These are phyloP conservation scores for Codiaeum variegatum DNA, from an alignment of 441 rosid genomes.

Conservation along the genomic window DNA sequence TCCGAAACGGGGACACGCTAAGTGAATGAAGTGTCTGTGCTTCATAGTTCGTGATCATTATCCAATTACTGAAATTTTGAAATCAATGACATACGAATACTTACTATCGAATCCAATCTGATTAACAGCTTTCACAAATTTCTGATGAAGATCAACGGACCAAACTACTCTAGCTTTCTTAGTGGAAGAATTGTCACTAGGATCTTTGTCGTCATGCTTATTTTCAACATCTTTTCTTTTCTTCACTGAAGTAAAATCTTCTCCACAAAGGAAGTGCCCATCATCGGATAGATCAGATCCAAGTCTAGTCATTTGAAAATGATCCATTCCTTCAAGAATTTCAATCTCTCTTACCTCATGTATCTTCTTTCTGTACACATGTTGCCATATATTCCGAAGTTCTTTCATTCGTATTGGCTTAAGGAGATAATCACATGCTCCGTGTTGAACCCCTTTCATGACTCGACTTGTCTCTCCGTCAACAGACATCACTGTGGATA, in stretches of 20 bases:
- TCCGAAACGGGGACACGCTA: too few relatives aligned
- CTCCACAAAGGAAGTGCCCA: constrained; percentile 23
- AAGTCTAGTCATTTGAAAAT: constrained; percentile 30
- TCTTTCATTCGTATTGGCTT: constrained; percentile 63
- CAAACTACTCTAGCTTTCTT: constrained; percentile 67
- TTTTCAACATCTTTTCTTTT: constrained; percentile 25
- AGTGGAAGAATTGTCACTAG: constrained; percentile 19
- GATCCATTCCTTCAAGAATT: constrained; percentile 24
- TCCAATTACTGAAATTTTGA: constrained; percentile 14
- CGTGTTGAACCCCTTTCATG: constrained; percentile 47
- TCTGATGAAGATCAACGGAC: constrained; percentile 61
- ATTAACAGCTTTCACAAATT: constrained; percentile 63
- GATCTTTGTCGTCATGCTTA: constrained; percentile 22
- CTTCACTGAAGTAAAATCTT: constrained; percentile 14
- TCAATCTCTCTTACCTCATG: constrained; percentile 37
- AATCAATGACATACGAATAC: constrained; percentile 24
- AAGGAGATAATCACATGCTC: constrained; percentile 58
- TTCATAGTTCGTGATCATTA: constrained; percentile 1
- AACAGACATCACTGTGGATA: constrained; percentile 62
- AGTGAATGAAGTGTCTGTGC: too few relatives aligned
- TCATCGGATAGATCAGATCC: constrained; percentile 19
- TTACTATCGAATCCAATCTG: constrained; percentile 71
- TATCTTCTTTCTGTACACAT: constrained; percentile 43
- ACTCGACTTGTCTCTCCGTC: constrained; percentile 49
- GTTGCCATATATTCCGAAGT: constrained; percentile 58